Conservation (phyloP, 805 yeast genomes). For the Ogataea nonfermentans region DNA sequence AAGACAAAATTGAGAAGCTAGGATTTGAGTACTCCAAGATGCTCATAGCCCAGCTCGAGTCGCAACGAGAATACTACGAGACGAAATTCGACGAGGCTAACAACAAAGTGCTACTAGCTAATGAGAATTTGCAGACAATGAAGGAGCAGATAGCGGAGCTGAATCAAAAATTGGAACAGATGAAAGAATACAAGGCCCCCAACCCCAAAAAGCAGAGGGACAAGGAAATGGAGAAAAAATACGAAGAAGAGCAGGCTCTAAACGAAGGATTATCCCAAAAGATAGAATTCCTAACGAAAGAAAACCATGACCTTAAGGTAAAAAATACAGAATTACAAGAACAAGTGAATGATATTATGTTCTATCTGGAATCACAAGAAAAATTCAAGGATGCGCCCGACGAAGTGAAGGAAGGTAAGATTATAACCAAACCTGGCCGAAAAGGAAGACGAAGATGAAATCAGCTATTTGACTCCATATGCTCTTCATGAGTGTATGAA, state of each 20-base stretch:
- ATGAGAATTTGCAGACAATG: slow-evolving; percentile 29
- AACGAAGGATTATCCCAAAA: slow-evolving; percentile 41
- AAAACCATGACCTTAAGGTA: slow-evolving; percentile 34
- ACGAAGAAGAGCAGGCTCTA: slow-evolving; percentile 47
- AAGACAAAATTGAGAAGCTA: slow-evolving; percentile 50
- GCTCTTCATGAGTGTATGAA: slow-evolving; percentile 31
- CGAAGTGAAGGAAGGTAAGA: slow-evolving; percentile 69
- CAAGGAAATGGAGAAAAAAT: slow-evolving; percentile 27
- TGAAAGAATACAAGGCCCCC: slow-evolving; percentile 9
- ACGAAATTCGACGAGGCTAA: slow-evolving; percentile 38
- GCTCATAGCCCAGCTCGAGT: slow-evolving; percentile 74
- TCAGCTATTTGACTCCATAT: not conserved
- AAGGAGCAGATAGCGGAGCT: slow-evolving; percentile 24
- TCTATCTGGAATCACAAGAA: slow-evolving; percentile 68
- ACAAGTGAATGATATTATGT: slow-evolving; percentile 77
- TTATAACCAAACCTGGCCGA: slow-evolving; percentile 40
- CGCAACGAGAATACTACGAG: slow-evolving; percentile 84
- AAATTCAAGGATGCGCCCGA: slow-evolving; percentile 70
- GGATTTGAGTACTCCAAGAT: slow-evolving; percentile 80
- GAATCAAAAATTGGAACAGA: slow-evolving; percentile 9
- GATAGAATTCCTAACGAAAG: slow-evolving; percentile 35
- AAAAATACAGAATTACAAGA: slow-evolving; percentile 53
- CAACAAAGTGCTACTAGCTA: slow-evolving; percentile 19
- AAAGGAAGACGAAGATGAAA: slow-evolving; percentile 12
- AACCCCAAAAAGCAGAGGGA: slow-evolving; percentile 22